Base-by-base conservation (phyloP, 139 green algal species). In the Raphidocelis subcapitata region DNA sequence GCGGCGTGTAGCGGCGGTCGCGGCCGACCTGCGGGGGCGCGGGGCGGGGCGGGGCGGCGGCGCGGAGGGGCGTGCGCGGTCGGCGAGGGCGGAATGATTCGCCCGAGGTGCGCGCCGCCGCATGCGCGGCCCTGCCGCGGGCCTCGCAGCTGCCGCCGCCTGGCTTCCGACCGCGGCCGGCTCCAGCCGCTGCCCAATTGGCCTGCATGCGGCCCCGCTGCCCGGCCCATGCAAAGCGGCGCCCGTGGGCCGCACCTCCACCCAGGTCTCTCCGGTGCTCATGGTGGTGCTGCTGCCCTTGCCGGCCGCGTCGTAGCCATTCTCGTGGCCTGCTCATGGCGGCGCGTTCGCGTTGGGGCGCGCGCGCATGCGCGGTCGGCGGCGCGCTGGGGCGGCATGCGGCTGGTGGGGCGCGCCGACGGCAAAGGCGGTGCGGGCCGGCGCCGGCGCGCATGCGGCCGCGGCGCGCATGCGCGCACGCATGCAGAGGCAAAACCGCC, bases 1-100 rank as follows among this genome's bases (percentile, higher is more conserved):
- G 76, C 5, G 95, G 94, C 0, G 87, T 94, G 84, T 97, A 98
- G 2, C 69, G 78, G 10, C 86, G 84, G 2, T 59, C 77, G 10
- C 82, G 83, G 29, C 84, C 82, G 44, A 96, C 90, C 89, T 97
- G 75, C 49, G 52, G 2, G 28, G 33, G 31, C 2, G 46, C 18
- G 35, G 24, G 2, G 44, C 31, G n/a, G 41, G 8, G 41, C 8
- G 41, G 8, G 41, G 44, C 26, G 41, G 16, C 47, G 31, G n/a
- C 4, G 3, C 44, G 36, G 16, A 12, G 54, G 10, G 21, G 65
- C 29, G 16, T 24, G 55, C 8, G 51, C 49, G 16, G 62, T 8
- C 12, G 54, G 15, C 24, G 21, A 54, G 10, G 29, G 62, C 8
- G 10, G 12, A 21, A 32, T 8, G 32, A 54, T 26, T 18, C 41